Base-by-base conservation (phyloP, 164 flowering plant species). In the Buxus sempervirens region DNA sequence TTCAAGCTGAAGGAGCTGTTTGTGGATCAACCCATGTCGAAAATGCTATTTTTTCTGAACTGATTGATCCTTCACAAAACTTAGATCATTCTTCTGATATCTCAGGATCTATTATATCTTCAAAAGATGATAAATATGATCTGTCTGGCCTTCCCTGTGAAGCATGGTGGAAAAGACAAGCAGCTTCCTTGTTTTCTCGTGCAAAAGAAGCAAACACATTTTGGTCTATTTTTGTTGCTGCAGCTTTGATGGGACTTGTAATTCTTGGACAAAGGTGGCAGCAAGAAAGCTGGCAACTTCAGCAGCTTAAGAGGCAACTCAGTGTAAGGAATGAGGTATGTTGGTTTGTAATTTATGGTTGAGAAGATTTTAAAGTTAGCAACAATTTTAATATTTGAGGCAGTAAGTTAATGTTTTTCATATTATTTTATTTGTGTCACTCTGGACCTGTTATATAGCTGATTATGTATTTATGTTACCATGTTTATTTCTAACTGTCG, bases 161-260 rank as follows among this genome's bases (percentile, higher is more conserved):
- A 76, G 93, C 94, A 67, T 96, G 99, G 99, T 96, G 98, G 99
- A 89, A 85, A 83, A 85, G 85, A 76, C 79, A 77, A 49, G 95
- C 86, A 15, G 82, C 79, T 67, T 84, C 90, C 18, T 67, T 96
- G 55, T 90, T 86, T 79, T 72, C 82, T 62, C 92, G 88, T 69
- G 96, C 91, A 51, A 93, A 85, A 77, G 97, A 93, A 23, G 83
- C 90, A 60, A 93, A 86, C 78, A 60, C 95, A 26, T 74, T 88
- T 54, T 96, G 97, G 98, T 91, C 98, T 54, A 73, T 93, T 67
- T 82, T 87, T 58, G 74, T 93, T 77, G 92, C 97, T 73, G 95
- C 99, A 26, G 91, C 99, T 77, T 82, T 96, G 48, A 86, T 90
- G 93, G 99, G 99, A 38, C 80, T 96, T 81, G 98, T 90, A 57